Evolutionary conservation across 495 filamentous ascomycete genomes (phyloP).

Genomic region (Xylaria acuta): DNA sequence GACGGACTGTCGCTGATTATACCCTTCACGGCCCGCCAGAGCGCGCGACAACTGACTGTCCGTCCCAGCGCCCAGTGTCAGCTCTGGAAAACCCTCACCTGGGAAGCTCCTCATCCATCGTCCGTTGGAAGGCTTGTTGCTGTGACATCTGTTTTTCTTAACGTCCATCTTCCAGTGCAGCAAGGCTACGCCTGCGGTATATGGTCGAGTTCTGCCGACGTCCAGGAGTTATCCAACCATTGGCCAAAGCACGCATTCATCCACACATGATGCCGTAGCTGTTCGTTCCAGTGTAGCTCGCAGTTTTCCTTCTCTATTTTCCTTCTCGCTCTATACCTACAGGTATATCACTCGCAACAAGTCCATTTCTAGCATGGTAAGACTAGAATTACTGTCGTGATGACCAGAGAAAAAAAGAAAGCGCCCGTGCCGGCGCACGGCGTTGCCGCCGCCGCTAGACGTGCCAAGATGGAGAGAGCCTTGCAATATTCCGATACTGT

Average conservation of each 20-base stretch:
- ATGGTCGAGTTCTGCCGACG: conserved; percentile 14
- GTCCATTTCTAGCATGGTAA: conserved; percentile 38
- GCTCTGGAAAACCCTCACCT: neutral
- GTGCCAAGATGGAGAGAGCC: conserved; percentile 37
- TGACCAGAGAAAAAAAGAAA: conserved; percentile 42
- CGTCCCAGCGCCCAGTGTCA: conserved; percentile 14
- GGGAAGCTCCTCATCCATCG: conserved; percentile 3
- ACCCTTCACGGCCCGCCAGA: conserved; percentile 22
- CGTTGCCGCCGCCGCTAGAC: conserved; percentile 31
- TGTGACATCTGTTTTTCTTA: conserved; percentile 25
- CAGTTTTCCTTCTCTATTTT: conserved; percentile 19
- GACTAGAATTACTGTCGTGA: conserved; percentile 39
- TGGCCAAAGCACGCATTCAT: conserved; percentile 26
- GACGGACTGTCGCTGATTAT: conserved; percentile 19
- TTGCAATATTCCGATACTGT: conserved; percentile 28
- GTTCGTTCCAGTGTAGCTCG: conserved; percentile 32
- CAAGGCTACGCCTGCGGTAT: conserved; percentile 19
- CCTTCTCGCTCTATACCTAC: conserved; percentile 27
- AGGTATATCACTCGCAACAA: conserved; percentile 32
- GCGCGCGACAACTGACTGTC: conserved; percentile 17
- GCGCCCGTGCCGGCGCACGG: conserved; percentile 34
- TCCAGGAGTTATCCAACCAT: conserved; percentile 17
- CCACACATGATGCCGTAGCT: conserved; percentile 33
- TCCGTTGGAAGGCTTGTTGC: conserved; percentile 16
- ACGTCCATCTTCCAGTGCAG: conserved; percentile 13